Conservation (phyloP, 2,329 filamentous ascomycete genomes). For the Reticulascus tulasneorum region DNA sequence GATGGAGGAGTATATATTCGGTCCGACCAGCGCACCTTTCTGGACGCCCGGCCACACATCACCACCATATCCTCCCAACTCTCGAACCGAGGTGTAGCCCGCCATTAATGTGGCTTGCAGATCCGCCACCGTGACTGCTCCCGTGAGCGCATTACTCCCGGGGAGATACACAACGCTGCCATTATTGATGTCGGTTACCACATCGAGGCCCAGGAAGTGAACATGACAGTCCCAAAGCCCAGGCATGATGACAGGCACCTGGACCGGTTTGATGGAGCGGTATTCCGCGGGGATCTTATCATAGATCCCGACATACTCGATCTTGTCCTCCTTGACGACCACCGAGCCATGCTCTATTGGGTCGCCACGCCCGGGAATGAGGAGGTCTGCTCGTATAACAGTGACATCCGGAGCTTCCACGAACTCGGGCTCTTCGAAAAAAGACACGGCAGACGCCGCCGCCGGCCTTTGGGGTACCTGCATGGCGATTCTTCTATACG, state of each 20-base stretch:
- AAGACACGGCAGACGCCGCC: not conserved
- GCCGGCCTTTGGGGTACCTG: too few relatives aligned
- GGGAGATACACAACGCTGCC: conserved; percentile 14
- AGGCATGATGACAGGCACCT: conserved; percentile 42
- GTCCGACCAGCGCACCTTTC: conserved; percentile 40
- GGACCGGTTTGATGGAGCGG: conserved; percentile 18
- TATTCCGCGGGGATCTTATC: conserved; percentile 27
- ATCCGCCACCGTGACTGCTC: conserved; percentile 36
- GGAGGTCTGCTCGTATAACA: conserved; percentile 26
- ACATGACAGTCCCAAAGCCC: conserved; percentile 51
- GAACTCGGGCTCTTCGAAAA: not conserved
- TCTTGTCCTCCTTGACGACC: conserved; percentile 32
- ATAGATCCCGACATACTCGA: conserved; percentile 34
- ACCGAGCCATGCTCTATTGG: conserved; percentile 35
- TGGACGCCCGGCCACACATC: conserved; percentile 38
- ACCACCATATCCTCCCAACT: conserved; percentile 42
- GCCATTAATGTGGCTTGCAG: conserved; percentile 37
- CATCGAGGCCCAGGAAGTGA: conserved; percentile 37
- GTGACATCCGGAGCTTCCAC: not conserved
- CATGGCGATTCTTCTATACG: too few relatives aligned
- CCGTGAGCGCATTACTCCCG: conserved; percentile 25
- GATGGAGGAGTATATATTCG: conserved; percentile 44
- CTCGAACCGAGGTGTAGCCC: conserved; percentile 48
- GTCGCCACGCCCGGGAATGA: conserved; percentile 44
- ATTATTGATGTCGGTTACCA: conserved; percentile 13